Evolutionary conservation across 148 eudicot genomes (phyloP).

Genomic region (Linanthus parryae): DNA sequence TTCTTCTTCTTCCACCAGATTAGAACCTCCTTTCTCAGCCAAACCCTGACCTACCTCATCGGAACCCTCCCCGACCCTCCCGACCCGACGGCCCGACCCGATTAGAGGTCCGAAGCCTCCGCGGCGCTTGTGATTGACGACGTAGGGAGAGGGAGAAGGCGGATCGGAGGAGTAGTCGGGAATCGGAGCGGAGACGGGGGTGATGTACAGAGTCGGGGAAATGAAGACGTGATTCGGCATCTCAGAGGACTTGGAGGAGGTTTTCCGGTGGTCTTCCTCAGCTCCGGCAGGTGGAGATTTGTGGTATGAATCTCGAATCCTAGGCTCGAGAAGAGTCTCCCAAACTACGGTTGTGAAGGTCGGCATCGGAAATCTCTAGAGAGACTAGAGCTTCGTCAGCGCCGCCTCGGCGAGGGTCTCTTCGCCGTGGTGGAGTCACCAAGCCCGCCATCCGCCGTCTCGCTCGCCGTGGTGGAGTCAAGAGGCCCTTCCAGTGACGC

Average conservation of each 20-base stretch:
- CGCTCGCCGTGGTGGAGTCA: no score
- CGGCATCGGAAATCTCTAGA: no score
- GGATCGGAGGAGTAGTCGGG: conserved; percentile 18
- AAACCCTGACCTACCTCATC: conserved; percentile 7
- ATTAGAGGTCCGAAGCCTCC: conserved; percentile 5
- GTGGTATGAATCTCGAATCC: not conserved
- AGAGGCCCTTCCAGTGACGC: no score
- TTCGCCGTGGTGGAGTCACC: no score
- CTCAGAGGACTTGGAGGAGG: no score
- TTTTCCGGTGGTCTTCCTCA: not conserved
- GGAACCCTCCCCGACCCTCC: not conserved
- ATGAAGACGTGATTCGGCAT: conserved; percentile 23
- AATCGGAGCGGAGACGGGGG: conserved; percentile 41
- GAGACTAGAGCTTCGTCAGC: no score
- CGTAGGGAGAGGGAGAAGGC: conserved; percentile 41
- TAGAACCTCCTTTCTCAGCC: no score
- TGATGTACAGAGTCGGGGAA: conserved; percentile 33
- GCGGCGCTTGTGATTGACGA: conserved; percentile 42
- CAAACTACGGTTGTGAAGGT: conserved; percentile 23
- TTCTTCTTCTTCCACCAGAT: no score
- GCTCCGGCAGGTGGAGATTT: not conserved
- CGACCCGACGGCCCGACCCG: conserved; percentile 1
- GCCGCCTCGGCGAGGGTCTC: no score
- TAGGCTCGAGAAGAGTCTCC: conserved; percentile 27
- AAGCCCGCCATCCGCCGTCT: no score